phyloP scores from a whole-genome alignment of 345 rosid genomes.

The Pistacia vera region DNA sequence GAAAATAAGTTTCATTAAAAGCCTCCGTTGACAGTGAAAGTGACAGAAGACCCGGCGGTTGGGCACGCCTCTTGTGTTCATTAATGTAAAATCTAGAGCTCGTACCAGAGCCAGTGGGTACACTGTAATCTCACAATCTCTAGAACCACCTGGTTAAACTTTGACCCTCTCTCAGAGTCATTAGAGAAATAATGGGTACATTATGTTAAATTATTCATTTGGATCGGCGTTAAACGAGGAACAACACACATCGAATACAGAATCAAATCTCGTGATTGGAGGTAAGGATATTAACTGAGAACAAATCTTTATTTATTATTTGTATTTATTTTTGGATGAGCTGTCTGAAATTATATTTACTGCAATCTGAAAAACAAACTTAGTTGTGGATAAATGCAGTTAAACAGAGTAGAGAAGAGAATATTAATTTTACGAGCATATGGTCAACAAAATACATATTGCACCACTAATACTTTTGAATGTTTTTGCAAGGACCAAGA shows the following conservation, averaged over 20 bases:
- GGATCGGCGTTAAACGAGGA: constrained; percentile 23
- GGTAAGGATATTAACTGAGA: constrained; percentile 33
- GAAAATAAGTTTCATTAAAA: neutral
- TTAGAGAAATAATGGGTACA: too few species aligned
- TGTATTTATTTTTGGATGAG: neutral
- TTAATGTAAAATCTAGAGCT: neutral
- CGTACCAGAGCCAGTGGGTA: neutral
- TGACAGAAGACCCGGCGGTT: neutral
- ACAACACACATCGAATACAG: constrained; percentile 23
- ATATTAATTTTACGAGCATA: neutral
- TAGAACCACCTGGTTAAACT: neutral
- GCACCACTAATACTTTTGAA: constrained; percentile 7
- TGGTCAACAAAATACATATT: constrained; percentile 15
- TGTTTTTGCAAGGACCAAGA: neutral
- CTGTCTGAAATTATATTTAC: neutral
- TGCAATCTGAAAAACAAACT: neutral
- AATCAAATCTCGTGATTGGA: constrained; percentile 46
- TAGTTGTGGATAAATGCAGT: neutral
- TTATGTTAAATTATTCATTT: neutral
- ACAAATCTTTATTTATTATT: neutral
- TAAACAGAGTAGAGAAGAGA: neutral
- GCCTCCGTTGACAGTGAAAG: neutral
- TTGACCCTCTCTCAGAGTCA: too few species aligned
- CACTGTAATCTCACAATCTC: neutral
- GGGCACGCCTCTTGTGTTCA: neutral